Evolutionary conservation across 2,329 filamentous ascomycete genomes (phyloP), one percentile per base, ranked within the genome.

Genomic region (Talaromyces sp.): DNA sequence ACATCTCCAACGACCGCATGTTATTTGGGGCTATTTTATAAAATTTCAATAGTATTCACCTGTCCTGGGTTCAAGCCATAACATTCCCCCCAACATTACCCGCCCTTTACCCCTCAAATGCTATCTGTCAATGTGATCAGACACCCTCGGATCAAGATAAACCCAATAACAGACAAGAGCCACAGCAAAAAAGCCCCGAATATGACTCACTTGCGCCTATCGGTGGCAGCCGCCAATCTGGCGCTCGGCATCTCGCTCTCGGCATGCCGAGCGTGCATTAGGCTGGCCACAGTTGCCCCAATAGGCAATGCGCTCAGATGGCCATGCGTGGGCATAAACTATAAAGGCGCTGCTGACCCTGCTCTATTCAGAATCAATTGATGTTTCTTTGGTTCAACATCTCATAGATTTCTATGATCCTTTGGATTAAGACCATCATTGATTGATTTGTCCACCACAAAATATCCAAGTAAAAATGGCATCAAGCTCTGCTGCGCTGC

Each of bases 401-500:
- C 22, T 22, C 22, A 22, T 22, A 22, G 22, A 22, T 22, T 22
- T 47, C n/a, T 47, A 22, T 11, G 19, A 22, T 22, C 2, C 2
- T 47, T 19, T 19, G 6, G 32, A 17, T 25, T 19, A n/a, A 53
- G 27, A 47, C 22, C 4, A 10, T 11, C 22, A 27, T 27, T 27
- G 22, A 42, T 17, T 19, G 7, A 11, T 25, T 17, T 56, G 27
- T 42, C 54, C 11, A 25, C 32, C 22, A 25, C 54, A 33, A 33
- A 19, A 36, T 33, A 22, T 27, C 11, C 13, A n/a, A 56, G 36
- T 13, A 27, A 57, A 57, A 17, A 60, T 60, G 58, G 33, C 30
- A 25, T 13, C 57, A 39, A 25, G 44, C 28, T 63, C 61, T 54
- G 67, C 74, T n/a, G 73, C 85, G 27, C 75, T 87, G 44, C 83